These are phyloP conservation scores for Metschnikowia colocasiae DNA, from an alignment of 805 yeast genomes.

Conservation along the genomic window DNA sequence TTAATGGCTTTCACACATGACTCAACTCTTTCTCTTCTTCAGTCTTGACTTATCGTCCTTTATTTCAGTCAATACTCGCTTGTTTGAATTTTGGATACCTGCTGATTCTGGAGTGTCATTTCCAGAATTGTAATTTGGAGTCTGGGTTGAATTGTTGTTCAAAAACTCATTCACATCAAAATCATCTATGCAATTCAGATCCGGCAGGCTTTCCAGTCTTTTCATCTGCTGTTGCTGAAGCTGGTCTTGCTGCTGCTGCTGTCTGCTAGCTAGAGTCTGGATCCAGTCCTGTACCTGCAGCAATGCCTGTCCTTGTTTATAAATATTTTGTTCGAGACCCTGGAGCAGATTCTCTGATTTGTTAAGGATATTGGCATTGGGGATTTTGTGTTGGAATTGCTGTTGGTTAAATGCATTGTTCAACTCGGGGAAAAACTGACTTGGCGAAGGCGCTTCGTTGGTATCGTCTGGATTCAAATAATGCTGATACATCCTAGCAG, in stretches of 20 bases:
- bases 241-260: constrained; percentile 20
- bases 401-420: constrained; percentile 14
- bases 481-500: constrained; percentile 32
- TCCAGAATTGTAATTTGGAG: constrained; percentile 3
- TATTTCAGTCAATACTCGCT: constrained; percentile 13
- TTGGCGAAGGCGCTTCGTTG: constrained; percentile 25
- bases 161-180: constrained; percentile 34
- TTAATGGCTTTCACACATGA: neutral
- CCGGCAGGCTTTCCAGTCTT: constrained; percentile 9
- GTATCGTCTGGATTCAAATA: constrained; percentile 25
- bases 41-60: constrained; percentile 6
- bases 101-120: neutral
- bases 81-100: constrained; percentile 1
- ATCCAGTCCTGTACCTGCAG: constrained; percentile 59
- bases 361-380: neutral
- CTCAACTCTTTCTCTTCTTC: constrained; percentile 2
- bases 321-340: constrained; percentile 45
- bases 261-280: constrained; percentile 24
- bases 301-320: constrained; percentile 49
- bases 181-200: constrained; percentile 20
- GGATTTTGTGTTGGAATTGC: neutral
- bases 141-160: constrained; percentile 10
- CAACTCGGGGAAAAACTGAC: constrained; percentile 34
- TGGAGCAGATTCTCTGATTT: constrained; percentile 10
- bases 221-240: constrained; percentile 15